phyloP scores from a whole-genome alignment of 345 rosid species.

The Aurinia saxatilis region DNA sequence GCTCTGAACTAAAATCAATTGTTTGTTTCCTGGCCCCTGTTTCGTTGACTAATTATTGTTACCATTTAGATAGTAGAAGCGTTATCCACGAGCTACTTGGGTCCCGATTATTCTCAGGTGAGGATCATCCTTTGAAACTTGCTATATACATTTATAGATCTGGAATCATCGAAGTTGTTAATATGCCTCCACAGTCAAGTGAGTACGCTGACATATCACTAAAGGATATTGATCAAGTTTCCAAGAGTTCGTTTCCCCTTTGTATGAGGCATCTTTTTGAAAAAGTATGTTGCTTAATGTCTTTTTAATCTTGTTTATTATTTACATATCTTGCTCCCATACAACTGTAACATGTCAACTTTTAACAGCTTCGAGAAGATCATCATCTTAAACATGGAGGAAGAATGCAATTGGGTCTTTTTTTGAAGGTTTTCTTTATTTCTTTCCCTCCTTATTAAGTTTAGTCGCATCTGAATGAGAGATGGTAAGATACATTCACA shows the following conservation, averaged over 20 bases:
- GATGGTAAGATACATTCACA: background rate
- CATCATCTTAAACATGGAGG: slow-evolving; percentile 97
- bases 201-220: slow-evolving; percentile 68
- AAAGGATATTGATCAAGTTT: slow-evolving; percentile 68
- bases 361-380: slow-evolving; percentile 73
- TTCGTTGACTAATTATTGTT: background rate
- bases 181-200: slow-evolving; percentile 44
- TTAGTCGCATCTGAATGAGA: background rate
- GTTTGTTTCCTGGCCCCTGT: background rate
- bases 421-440: slow-evolving; percentile 59
- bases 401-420: slow-evolving; percentile 95
- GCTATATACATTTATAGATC: background rate
- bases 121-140: slow-evolving; percentile 4
- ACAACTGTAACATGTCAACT: slow-evolving; percentile 4
- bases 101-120: slow-evolving; percentile 93
- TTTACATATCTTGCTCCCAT: background rate
- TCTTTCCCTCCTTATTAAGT: background rate
- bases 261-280: slow-evolving; percentile 92
- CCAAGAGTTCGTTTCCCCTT: slow-evolving; percentile 82
- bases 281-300: slow-evolving; percentile 40
- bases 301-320: background rate
- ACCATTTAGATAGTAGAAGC: slow-evolving; percentile 72
- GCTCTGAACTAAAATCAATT: slow-evolving; percentile 13
- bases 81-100: slow-evolving; percentile 63
- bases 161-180: slow-evolving; percentile 13